These are phyloP conservation scores for Adiantum capillusveneris DNA, from an alignment of 75 land plant genomes.

Conservation along the genomic window DNA sequence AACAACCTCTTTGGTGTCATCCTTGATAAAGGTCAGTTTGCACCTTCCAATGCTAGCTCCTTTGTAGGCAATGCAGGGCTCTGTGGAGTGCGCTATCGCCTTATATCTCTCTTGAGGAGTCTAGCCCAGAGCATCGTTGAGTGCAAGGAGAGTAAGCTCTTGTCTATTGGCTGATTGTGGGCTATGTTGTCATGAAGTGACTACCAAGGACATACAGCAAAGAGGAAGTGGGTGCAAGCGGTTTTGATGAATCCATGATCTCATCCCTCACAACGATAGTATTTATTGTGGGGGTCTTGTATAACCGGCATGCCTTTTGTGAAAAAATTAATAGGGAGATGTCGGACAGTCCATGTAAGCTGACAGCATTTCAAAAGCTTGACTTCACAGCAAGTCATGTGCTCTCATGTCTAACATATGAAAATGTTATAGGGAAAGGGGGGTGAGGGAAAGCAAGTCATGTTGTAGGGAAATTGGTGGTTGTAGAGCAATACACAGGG, in stretches of 20 bases:
- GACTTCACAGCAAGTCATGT: constrained; percentile 68
- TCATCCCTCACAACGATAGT: constrained; percentile 2
- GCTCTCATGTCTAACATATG: constrained; percentile 68
- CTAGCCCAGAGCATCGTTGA: no score
- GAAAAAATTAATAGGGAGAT: constrained; percentile 9
- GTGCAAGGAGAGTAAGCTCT: not conserved
- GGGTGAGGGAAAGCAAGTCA: constrained; percentile 94
- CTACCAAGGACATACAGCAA: no score
- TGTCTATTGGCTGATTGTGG: constrained; percentile 7
- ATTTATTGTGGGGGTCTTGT: constrained; percentile 8
- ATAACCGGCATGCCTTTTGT: not conserved
- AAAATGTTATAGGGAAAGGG: constrained; percentile 90
- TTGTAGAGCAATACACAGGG: no score
- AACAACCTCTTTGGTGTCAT: constrained; percentile 52
- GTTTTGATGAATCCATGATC: no score
- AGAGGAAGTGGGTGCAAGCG: no score
- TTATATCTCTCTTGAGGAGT: no score
- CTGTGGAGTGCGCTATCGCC: constrained; percentile 48
- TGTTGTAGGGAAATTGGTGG: no score
- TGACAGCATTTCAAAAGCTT: constrained; percentile 74
- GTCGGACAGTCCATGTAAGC: constrained; percentile 58
- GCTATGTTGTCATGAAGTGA: no score
- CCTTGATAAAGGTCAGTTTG: constrained; percentile 45
- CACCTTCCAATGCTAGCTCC: constrained; percentile 36
- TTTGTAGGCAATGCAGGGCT: constrained; percentile 70